Evolutionary conservation across 805 yeast species (phyloP).

Genomic region (Starmera caribaea): DNA sequence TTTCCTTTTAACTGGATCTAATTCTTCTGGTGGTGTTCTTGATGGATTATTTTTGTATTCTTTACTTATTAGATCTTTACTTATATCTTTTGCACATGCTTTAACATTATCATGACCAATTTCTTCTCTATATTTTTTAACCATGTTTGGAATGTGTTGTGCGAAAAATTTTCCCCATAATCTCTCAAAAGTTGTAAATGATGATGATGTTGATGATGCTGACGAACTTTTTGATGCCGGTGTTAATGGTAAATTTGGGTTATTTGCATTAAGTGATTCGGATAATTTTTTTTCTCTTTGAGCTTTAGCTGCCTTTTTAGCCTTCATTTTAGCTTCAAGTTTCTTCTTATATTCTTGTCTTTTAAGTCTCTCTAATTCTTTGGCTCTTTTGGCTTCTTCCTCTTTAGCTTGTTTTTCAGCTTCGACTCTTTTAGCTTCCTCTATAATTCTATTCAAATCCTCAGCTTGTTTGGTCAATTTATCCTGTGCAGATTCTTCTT

Average conservation of each 20-base stretch:
- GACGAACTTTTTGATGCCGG: not conserved
- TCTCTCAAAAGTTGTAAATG: conserved; percentile 17
- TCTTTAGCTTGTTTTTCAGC: conserved; percentile 13
- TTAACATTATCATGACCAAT: conserved; percentile 69
- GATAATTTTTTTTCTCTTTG: conserved; percentile 6
- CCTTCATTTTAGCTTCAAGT: conserved; percentile 13
- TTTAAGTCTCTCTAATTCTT: conserved; percentile 17
- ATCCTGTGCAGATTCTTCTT: too few relatives aligned
- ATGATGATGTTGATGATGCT: conserved; percentile 1
- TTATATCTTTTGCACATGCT: conserved; percentile 72
- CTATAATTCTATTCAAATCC: conserved; percentile 27
- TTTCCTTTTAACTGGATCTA: conserved; percentile 53
- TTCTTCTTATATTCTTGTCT: conserved; percentile 26
- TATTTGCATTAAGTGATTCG: not conserved
- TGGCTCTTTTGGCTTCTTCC: conserved; percentile 14
- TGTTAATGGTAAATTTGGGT: not conserved
- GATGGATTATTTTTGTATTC: conserved; percentile 35
- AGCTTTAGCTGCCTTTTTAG: conserved; percentile 11
- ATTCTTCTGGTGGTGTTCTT: conserved; percentile 39
- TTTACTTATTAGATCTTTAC: conserved; percentile 54
- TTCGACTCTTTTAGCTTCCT: conserved; percentile 25
- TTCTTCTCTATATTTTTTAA: conserved; percentile 54
- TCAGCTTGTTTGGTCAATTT: conserved; percentile 13
- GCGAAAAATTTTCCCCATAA: conserved; percentile 48
- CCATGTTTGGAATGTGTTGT: conserved; percentile 64